A percentile compares a stretch with the other conserved stretches of the same genome.
Evolutionary conservation across 306 rosid species (phyloP).

Genomic region (barrel medic (Medicago truncatula)): MtrunA17r5.0-ANR NC_053045.1:62970001-62970500

Average conservation of each 20-base stretch:
- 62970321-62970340: slow-evolving; percentile 82
- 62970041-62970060: not conserved
- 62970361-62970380: slow-evolving; percentile 83
- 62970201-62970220: too few relatives aligned
- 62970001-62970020: not conserved
- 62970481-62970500: slow-evolving; percentile 25
- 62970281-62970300: slow-evolving; percentile 60
- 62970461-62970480: slow-evolving; percentile 13
- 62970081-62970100: too few relatives aligned
- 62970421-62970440: not conserved
- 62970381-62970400: slow-evolving; percentile 53
- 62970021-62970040: not conserved
- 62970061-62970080: slow-evolving; percentile 33
- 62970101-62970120: too few relatives aligned
- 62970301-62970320: slow-evolving; percentile 60
- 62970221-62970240: too few relatives aligned
- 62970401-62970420: not conserved
- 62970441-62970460: not conserved
- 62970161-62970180: too few relatives aligned
- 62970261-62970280: slow-evolving; percentile 68
- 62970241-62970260: slow-evolving; percentile 75
- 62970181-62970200: too few relatives aligned
- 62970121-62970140: too few relatives aligned
- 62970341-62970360: slow-evolving; percentile 92
- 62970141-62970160: too few relatives aligned